A percentile compares a stretch with the other conserved stretches of the same genome.
phyloP scores from a whole-genome alignment of 345 rosid genomes.

The Boechera divaricarpa region DNA sequence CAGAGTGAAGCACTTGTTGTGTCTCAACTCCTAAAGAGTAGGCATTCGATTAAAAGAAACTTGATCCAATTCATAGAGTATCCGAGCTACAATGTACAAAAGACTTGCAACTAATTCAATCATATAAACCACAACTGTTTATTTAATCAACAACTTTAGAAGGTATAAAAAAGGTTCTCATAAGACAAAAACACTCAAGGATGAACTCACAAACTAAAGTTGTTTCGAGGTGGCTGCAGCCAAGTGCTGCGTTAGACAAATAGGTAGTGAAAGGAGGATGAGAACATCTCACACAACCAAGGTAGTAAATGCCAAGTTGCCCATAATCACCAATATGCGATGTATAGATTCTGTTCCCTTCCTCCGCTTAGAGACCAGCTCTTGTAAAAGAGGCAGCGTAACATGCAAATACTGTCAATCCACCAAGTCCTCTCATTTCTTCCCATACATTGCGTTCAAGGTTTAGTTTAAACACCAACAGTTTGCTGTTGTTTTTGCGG shows the following conservation, averaged over 20 bases:
- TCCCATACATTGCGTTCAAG: slow-evolving; percentile 11
- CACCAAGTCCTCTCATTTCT: slow-evolving; percentile 6
- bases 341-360: neutral
- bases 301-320: no score
- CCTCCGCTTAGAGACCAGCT: neutral
- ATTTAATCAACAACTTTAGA: neutral
- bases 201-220: neutral
- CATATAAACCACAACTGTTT: neutral
- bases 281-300: no score
- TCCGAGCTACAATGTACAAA: neutral
- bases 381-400: neutral
- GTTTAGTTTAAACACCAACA: neutral
- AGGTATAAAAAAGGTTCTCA: no score
- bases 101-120: neutral
- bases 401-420: slow-evolving; percentile 10
- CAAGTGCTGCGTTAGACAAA: neutral
- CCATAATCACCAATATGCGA: neutral
- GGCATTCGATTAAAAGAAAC: neutral
- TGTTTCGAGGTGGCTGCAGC: neutral
- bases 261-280: no score
- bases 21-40: neutral
- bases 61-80: neutral
- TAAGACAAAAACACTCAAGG: neutral
- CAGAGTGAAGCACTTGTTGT: neutral
- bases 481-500: neutral